Percentiles rank a stretch among this genome's conserved stretches.
phyloP scores from a whole-genome alignment of 2,329 filamentous ascomycete genomes.

The Colletotrichum sidae region DNA sequence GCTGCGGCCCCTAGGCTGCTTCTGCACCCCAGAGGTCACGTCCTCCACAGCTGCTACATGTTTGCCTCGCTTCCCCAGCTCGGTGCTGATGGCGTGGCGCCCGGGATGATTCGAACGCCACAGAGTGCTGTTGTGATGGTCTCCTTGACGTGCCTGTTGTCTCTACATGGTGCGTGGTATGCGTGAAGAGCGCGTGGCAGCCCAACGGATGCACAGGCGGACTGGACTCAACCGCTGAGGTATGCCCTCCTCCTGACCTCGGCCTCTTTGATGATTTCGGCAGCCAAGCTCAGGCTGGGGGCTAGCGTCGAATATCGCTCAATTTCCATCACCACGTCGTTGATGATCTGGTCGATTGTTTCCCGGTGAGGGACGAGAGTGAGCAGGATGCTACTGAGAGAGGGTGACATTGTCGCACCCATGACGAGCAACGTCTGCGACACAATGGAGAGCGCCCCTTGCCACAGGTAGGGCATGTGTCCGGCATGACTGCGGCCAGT shows the following conservation, averaged over 20 bases:
- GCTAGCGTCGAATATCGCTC: conserved; percentile 80
- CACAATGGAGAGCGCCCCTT: conserved; percentile 84
- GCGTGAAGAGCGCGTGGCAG: conserved; percentile 2
- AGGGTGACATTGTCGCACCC: conserved; percentile 85
- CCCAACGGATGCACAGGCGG: conserved; percentile 10
- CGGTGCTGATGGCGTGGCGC: neutral
- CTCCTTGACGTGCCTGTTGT: too few species aligned
- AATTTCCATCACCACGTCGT: conserved; percentile 80
- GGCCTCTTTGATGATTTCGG: conserved; percentile 84
- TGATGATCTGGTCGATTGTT: conserved; percentile 80
- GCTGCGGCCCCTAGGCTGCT: conserved; percentile 32
- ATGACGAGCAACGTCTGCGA: conserved; percentile 85
- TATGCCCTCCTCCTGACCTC: conserved; percentile 77
- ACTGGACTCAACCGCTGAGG: conserved; percentile 58
- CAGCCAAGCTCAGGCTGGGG: conserved; percentile 79
- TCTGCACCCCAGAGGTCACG: conserved; percentile 34
- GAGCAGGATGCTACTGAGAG: conserved; percentile 74
- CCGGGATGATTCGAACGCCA: neutral
- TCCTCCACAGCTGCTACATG: neutral
- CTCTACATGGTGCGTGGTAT: neutral
- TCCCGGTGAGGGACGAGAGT: conserved; percentile 66
- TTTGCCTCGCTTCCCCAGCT: conserved; percentile 15
- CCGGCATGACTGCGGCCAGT: conserved; percentile 74
- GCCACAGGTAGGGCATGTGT: conserved; percentile 88
- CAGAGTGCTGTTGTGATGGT: too few species aligned